A percentile compares a stretch with the other conserved stretches of the same genome.
These are phyloP conservation scores for Trichothecium sympodiale DNA, from an alignment of 2,329 filamentous ascomycete genomes.

Conservation along the genomic window DNA sequence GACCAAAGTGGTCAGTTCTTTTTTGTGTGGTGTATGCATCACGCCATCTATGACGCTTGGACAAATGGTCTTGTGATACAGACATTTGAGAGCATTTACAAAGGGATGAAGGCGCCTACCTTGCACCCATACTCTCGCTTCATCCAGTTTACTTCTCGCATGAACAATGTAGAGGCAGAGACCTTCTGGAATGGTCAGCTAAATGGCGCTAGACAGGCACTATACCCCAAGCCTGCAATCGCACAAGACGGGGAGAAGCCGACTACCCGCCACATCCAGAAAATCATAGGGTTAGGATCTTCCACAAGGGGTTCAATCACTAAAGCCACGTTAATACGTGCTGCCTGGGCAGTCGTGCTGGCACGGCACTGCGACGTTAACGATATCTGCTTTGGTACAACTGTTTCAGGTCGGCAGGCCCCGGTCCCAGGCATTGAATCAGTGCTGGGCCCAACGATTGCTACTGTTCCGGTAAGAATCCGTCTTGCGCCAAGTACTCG, in stretches of 20 bases:
- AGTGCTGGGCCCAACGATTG: slow-evolving; percentile 9
- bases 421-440: slow-evolving; percentile 4
- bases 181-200: slow-evolving; percentile 1
- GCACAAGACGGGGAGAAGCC: not conserved
- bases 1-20: slow-evolving; percentile 3
- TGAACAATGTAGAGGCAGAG: slow-evolving; percentile 3
- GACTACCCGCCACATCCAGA: not conserved
- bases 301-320: not conserved
- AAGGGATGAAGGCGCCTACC: no score
- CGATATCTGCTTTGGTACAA: slow-evolving; percentile 15
- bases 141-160: slow-evolving; percentile 3
- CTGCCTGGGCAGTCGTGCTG: slow-evolving; percentile 2
- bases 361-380: slow-evolving; percentile 18
- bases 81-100: slow-evolving; percentile 1
- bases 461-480: slow-evolving; percentile 7
- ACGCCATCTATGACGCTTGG: slow-evolving; percentile 17
- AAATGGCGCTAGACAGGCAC: slow-evolving; percentile 2
- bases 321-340: slow-evolving; percentile 9
- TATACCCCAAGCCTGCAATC: slow-evolving; percentile 3
- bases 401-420: slow-evolving; percentile 10
- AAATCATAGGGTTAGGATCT: not conserved
- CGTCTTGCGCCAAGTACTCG: slow-evolving; percentile 2
- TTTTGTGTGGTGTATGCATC: slow-evolving; percentile 15
- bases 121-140: slow-evolving; percentile 4
- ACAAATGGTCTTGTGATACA: slow-evolving; percentile 6